Conservation (phyloP, 1,284 basidiomycete genomes). For the Cryptococcus deneoformans region DNA sequence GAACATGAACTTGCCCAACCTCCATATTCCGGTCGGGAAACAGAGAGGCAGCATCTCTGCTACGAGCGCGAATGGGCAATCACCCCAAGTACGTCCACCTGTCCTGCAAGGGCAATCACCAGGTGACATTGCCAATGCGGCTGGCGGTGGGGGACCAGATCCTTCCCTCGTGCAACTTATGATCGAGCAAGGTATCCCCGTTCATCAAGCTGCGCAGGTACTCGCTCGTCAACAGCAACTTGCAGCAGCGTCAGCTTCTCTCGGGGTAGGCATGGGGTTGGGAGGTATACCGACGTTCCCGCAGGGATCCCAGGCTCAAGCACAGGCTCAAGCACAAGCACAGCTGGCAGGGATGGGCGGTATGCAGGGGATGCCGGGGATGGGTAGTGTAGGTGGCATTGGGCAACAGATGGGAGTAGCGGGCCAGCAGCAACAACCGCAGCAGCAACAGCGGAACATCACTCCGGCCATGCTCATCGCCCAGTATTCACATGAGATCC, state of each 20-base stretch:
- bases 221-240: conserved; percentile 4
- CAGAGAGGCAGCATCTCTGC: conserved; percentile 20
- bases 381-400: neutral
- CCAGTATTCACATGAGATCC: conserved; percentile 12
- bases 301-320: neutral
- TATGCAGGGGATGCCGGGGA: neutral
- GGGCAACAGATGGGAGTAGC: neutral
- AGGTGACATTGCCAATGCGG: neutral
- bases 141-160: neutral
- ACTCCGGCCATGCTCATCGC: conserved; percentile 24
- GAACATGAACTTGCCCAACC: conserved; percentile 22
- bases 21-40: conserved; percentile 38
- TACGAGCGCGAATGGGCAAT: conserved; percentile 3
- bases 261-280: no score
- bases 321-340: neutral
- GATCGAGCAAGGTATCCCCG: conserved; percentile 38
- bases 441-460: conserved; percentile 8
- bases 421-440: neutral
- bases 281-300: no score
- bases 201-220: conserved; percentile 13
- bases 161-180: conserved; percentile 21
- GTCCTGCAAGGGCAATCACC: neutral
- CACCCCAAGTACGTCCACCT: neutral
- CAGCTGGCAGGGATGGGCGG: neutral
- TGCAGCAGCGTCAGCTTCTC: neutral